phyloP scores from a whole-genome alignment of 1,284 basidiomycete genomes.

The Trametes sp. region DNA sequence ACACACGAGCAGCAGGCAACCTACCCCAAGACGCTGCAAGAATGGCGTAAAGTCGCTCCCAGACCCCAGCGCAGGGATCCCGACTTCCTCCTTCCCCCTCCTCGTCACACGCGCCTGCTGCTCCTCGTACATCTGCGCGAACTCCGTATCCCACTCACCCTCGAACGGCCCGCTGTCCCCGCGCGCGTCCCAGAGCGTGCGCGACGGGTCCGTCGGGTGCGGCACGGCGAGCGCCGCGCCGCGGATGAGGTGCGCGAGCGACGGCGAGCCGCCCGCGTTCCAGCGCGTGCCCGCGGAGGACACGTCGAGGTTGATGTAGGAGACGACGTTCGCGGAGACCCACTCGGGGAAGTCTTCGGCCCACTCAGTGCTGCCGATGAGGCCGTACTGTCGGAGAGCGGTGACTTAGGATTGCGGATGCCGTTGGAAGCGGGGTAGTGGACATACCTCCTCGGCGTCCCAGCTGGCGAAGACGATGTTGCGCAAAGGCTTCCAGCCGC shows the following conservation, averaged over 20 bases:
- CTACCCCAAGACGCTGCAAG: constrained; percentile 63
- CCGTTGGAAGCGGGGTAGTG: too few species aligned
- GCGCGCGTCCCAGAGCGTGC: constrained; percentile 73
- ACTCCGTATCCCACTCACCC: constrained; percentile 44
- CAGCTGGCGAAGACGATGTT: constrained; percentile 91
- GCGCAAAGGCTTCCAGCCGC: constrained; percentile 90
- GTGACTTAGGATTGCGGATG: not conserved
- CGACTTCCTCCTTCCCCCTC: constrained; percentile 33
- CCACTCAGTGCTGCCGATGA: constrained; percentile 90
- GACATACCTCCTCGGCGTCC: constrained; percentile 88
- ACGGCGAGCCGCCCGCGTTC: constrained; percentile 67
- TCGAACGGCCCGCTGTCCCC: constrained; percentile 62
- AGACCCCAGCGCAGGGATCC: constrained; percentile 55
- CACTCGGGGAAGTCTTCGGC: constrained; percentile 89
- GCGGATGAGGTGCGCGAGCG: constrained; percentile 79
- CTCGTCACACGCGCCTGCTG: constrained; percentile 36
- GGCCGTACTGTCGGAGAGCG: constrained; percentile 67
- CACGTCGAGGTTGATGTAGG: constrained; percentile 86
- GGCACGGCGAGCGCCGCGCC: constrained; percentile 71
- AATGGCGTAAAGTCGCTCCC: constrained; percentile 88
- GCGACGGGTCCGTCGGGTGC: constrained; percentile 64
- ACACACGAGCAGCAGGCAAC: constrained; percentile 12
- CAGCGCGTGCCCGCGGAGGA: constrained; percentile 77
- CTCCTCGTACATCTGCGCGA: constrained; percentile 38
- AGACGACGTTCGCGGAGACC: constrained; percentile 81